Evolutionary conservation across 2,329 filamentous ascomycete genomes (phyloP).

Genomic region (Capronia americana): DNA sequence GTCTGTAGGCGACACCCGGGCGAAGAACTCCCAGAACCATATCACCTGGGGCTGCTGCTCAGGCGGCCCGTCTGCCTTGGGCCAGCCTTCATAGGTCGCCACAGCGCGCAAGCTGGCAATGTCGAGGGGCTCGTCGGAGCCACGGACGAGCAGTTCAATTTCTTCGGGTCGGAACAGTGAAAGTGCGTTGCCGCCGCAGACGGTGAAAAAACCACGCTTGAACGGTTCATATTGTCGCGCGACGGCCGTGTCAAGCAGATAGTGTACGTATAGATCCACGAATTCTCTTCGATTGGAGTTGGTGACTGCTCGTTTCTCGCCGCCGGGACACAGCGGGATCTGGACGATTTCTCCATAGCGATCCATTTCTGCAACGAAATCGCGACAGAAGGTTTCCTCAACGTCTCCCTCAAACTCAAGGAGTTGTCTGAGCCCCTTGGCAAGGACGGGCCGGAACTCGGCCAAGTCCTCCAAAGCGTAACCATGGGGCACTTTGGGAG

Average conservation of each 20-base stretch:
- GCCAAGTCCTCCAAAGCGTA: constrained; percentile 83
- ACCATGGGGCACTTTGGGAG: constrained; percentile 65
- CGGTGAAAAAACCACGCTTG: constrained; percentile 90
- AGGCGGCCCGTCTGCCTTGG: constrained; percentile 47
- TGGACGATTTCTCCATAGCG: constrained; percentile 73
- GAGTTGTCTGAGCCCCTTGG: constrained; percentile 74
- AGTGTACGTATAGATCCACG: constrained; percentile 81
- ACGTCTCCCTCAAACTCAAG: constrained; percentile 86
- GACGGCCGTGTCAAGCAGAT: constrained; percentile 79
- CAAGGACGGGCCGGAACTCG: constrained; percentile 78
- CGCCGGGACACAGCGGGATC: constrained; percentile 75
- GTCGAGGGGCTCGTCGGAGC: constrained; percentile 83
- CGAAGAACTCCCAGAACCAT: constrained; percentile 91
- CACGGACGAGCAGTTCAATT: constrained; percentile 84
- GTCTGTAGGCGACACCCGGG: constrained; percentile 66
- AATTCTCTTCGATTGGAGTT: constrained; percentile 84
- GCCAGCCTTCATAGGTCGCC: constrained; percentile 84
- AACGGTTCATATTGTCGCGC: constrained; percentile 89
- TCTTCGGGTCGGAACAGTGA: constrained; percentile 89
- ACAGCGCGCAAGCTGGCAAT: constrained; percentile 76
- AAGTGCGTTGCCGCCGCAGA: constrained; percentile 86
- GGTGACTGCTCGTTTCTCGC: constrained; percentile 78
- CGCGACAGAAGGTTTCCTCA: constrained; percentile 76
- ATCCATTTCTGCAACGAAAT: constrained; percentile 79
- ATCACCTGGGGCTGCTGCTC: constrained; percentile 71